phyloP scores from a whole-genome alignment of 192 early-diverging fungal species.

The Mortierella alpina region DNA sequence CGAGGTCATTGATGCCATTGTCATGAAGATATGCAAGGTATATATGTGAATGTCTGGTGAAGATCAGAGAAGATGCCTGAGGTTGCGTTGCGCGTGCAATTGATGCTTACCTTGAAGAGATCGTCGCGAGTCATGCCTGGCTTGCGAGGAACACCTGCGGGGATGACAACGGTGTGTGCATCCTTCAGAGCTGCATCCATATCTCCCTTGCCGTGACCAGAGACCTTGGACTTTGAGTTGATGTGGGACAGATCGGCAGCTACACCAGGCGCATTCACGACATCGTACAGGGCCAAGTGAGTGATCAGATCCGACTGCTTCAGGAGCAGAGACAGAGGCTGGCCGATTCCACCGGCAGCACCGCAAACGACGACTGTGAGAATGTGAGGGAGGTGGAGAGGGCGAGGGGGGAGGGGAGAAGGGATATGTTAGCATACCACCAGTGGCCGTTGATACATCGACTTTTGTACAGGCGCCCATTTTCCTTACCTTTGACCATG shows the following conservation, averaged over 20 bases:
- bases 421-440: neutral
- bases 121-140: conserved; percentile 99
- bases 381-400: conserved; percentile 28
- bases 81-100: too few species aligned
- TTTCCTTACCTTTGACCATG: conserved; percentile 27
- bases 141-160: conserved; percentile 98
- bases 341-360: conserved; percentile 96
- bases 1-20: neutral
- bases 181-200: conserved; percentile 80
- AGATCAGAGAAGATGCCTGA: neutral
- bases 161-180: conserved; percentile 92
- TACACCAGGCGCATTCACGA: conserved; percentile 96
- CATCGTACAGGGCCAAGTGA: conserved; percentile 91
- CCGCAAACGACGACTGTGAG: conserved; percentile 77
- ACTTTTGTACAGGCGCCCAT: neutral
- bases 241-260: conserved; percentile 97
- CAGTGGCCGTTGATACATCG: too few species aligned
- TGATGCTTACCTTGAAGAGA: conserved; percentile 80
- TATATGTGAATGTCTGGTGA: neutral
- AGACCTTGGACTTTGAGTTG: conserved; percentile 84
- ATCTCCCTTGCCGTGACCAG: conserved; percentile 81
- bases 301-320: conserved; percentile 90
- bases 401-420: neutral
- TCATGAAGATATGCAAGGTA: neutral
- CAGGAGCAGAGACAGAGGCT: conserved; percentile 94